A percentile compares a stretch with the other conserved stretches of the same genome.
phyloP scores from a whole-genome alignment of 164 flowering plant genomes.

The Tetrastigma voinierianum region DNA sequence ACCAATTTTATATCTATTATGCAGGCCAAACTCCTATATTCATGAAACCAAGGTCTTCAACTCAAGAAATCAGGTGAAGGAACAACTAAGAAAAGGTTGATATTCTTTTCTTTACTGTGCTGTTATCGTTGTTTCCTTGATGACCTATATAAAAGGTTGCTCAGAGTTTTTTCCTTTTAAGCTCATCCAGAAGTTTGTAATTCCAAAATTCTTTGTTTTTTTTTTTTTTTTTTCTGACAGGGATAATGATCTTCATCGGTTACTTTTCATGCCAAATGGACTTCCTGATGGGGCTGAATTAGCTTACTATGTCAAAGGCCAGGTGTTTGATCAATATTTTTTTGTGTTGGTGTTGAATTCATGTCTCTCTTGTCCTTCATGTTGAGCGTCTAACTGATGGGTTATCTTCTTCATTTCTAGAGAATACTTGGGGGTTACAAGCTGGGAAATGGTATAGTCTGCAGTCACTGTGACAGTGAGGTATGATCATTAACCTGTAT shows the following conservation, averaged over 20 bases:
- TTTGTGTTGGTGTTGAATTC: neutral
- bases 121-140: neutral
- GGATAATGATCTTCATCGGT: constrained; percentile 85
- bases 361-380: neutral
- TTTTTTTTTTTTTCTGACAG: constrained; percentile 46
- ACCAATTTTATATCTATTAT: constrained; percentile 4
- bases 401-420: constrained; percentile 30
- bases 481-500: constrained; percentile 26
- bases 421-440: constrained; percentile 69
- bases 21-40: constrained; percentile 32
- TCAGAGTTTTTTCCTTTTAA: neutral
- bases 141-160: neutral
- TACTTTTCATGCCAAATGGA: constrained; percentile 87
- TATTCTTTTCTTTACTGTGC: neutral
- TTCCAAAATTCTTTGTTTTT: neutral
- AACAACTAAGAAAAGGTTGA: constrained; percentile 52
- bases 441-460: constrained; percentile 76
- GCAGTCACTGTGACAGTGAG: constrained; percentile 65
- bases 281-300: constrained; percentile 90
- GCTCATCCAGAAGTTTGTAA: neutral
- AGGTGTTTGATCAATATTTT: constrained; percentile 39
- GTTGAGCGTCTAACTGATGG: neutral
- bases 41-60: constrained; percentile 16
- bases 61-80: constrained; percentile 39
- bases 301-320: constrained; percentile 80